phyloP scores from a whole-genome alignment of 495 filamentous ascomycete species.

The Penicillium cinerascens region DNA sequence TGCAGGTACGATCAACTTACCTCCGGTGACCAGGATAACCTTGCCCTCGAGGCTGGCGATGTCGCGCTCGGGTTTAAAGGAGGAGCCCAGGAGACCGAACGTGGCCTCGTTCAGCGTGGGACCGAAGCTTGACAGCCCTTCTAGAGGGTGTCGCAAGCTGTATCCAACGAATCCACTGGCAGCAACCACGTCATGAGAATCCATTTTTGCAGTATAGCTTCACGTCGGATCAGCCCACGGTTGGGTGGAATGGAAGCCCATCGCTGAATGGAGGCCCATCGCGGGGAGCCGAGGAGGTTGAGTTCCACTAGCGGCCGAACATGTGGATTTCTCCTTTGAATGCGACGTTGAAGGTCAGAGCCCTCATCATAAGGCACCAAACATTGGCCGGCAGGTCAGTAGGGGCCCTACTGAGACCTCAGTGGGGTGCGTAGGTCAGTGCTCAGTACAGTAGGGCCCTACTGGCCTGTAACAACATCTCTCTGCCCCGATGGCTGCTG shows the following conservation, averaged over 20 bases:
- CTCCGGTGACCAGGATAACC: constrained; percentile 61
- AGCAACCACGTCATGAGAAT: constrained; percentile 19
- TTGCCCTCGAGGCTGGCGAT: constrained; percentile 55
- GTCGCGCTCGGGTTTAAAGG: constrained; percentile 53
- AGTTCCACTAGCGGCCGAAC: constrained; percentile 28
- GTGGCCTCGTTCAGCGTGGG: constrained; percentile 42
- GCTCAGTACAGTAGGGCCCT: no score
- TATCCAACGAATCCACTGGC: constrained; percentile 17
- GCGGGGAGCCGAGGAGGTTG: background rate
- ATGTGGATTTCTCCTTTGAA: constrained; percentile 11
- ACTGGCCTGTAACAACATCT: no score
- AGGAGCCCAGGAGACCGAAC: constrained; percentile 33
- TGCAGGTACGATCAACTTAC: constrained; percentile 22
- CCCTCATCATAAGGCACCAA: no score
- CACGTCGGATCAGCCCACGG: background rate
- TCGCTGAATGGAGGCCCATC: background rate
- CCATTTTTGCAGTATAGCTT: constrained; percentile 6
- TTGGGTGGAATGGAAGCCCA: background rate
- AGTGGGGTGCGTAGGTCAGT: no score
- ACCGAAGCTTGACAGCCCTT: constrained; percentile 32
- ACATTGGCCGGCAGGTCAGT: no score
- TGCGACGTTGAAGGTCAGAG: no score
- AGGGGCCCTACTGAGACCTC: no score
- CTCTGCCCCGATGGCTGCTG: no score
- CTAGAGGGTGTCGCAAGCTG: constrained; percentile 32